These are phyloP conservation scores for Thermomucor indicae-seudaticae DNA, from an alignment of 371 early-diverging fungal species.

Conservation along the genomic window DNA sequence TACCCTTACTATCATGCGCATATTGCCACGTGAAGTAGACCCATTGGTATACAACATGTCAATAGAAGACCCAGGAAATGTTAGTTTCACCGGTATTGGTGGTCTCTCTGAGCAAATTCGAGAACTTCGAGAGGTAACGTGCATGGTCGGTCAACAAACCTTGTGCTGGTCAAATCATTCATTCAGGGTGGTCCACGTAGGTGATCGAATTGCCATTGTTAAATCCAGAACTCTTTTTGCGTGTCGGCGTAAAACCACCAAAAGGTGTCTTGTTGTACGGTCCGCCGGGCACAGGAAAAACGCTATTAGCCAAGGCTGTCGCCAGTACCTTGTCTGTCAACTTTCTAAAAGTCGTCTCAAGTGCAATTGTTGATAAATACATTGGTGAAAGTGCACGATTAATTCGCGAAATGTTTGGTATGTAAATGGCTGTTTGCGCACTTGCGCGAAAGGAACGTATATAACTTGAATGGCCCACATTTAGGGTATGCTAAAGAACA, in stretches of 20 bases:
- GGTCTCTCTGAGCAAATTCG: constrained; percentile 98
- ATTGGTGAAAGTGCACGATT: constrained; percentile 98
- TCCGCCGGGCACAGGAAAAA: constrained; percentile 96
- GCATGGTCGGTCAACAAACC: neutral
- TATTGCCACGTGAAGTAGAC: constrained; percentile 98
- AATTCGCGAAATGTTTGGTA: constrained; percentile 98
- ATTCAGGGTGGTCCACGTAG: constrained; percentile 22
- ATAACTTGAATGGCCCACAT: neutral
- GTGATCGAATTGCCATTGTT: constrained; percentile 98
- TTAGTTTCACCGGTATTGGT: constrained; percentile 98
- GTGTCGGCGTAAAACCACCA: constrained; percentile 98
- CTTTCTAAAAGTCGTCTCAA: constrained; percentile 96
- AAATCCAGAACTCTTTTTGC: constrained; percentile 98
- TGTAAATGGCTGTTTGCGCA: constrained; percentile 3
- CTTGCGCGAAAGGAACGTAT: neutral
- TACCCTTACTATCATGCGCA: constrained; percentile 99
- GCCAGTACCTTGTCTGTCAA: constrained; percentile 97
- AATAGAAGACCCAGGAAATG: constrained; percentile 93
- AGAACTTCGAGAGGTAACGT: constrained; percentile 90
- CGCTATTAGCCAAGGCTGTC: constrained; percentile 94
- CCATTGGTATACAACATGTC: constrained; percentile 99
- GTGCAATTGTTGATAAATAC: constrained; percentile 99
- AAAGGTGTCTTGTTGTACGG: constrained; percentile 99
- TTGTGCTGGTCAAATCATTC: neutral
- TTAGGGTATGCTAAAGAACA: constrained; percentile 96